Conservation (phyloP, 2,329 filamentous ascomycete genomes). For the Aspergillus jensenii region DNA sequence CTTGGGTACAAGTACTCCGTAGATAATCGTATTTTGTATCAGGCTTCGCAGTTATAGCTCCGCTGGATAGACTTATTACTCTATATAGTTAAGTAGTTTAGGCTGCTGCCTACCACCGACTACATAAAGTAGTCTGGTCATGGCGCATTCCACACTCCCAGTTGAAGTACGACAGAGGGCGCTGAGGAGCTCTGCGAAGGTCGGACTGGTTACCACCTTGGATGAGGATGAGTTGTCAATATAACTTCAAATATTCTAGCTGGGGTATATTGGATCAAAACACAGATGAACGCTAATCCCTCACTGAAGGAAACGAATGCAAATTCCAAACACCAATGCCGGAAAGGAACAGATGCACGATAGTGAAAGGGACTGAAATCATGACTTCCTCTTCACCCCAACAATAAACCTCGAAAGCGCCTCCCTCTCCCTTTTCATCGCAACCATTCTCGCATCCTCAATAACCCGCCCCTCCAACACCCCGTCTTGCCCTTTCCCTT, state of each 20-base stretch:
- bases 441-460: constrained; percentile 62
- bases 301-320: not conserved
- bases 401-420: constrained; percentile 64
- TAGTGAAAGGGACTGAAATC: not conserved
- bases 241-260: not conserved
- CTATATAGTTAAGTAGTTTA: too few relatives aligned
- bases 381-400: constrained; percentile 29
- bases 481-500: constrained; percentile 6
- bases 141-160: too few relatives aligned
- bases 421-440: constrained; percentile 67
- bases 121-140: too few relatives aligned
- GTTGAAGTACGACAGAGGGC: too few relatives aligned
- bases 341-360: not conserved
- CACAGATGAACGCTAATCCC: not conserved
- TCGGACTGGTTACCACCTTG: too few relatives aligned
- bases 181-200: too few relatives aligned
- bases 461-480: constrained; percentile 58
- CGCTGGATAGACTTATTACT: too few relatives aligned
- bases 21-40: too few relatives aligned
- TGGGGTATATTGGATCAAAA: not conserved
- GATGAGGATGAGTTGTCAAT: not conserved
- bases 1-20: too few relatives aligned
- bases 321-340: not conserved
- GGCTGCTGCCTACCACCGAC: too few relatives aligned
- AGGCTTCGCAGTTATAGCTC: too few relatives aligned